Evolutionary conservation across 177 flowering plant genomes (phyloP), one percentile per base, ranked within the genome.

Genomic region (Vitis hybrid): DNA sequence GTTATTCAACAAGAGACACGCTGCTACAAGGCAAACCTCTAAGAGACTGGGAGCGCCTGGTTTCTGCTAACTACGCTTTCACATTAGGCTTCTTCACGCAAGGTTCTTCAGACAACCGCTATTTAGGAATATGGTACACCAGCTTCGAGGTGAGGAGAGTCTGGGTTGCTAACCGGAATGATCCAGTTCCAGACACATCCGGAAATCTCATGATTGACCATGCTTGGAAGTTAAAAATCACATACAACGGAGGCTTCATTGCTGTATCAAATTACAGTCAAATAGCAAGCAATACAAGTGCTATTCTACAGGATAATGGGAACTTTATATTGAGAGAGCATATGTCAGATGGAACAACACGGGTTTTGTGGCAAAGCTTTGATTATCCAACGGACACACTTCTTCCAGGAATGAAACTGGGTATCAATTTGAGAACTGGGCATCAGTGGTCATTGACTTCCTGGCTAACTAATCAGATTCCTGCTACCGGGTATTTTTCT

Each of bases 341-440:
- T 22, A 51, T 61, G 26, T 22, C 22, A 31, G 69, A 59, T 58
- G 66, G 67, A 58, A 19, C 39, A 8, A 68, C 50, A 51, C 52
- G n/a, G 51, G 18, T 56, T 13, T 7, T 78, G 59, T 70, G 76
- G 77, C 80, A 74, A 60, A 73, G 74, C 62, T 77, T 70, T 59
- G 77, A 70, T 67, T 66, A 70, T 67, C 80, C 77, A 7, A 70
- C 80, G 0, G 67, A 74, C 26, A 69, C 77, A 8, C 73, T 77
- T 12, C 53, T 77, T 21, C 80, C 80, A 0, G 74, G 72, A n/a
- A 77, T 77, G 80, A 77, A 77, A 67, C 69, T 77, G 8, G 77
- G 77, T 39, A 48, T 67, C 48, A 66, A 77, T 16, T 21, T 33
- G 4, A 74, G 49, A n/a, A 74, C 74, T 14, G 75, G 75, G 1